A percentile compares a stretch with the other conserved stretches of the same genome.
phyloP scores from a whole-genome alignment of 2,329 filamentous ascomycete genomes.

The Colletotrichum sp. region DNA sequence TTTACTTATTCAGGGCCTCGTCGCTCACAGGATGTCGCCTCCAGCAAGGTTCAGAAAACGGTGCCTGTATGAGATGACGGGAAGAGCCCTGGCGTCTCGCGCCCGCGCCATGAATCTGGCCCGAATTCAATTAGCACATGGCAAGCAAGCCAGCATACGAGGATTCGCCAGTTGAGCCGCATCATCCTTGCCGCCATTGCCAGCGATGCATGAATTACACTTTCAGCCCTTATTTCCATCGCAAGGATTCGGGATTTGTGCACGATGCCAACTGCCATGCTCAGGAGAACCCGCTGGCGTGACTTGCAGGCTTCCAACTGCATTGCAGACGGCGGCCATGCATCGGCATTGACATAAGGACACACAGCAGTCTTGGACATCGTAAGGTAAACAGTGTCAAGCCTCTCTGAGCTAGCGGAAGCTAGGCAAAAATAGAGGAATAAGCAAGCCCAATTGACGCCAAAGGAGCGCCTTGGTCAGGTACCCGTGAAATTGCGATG shows the following conservation, averaged over 20 bases:
- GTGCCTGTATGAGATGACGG: conserved; percentile 19
- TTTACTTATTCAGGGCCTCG: neutral
- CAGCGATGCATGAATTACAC: conserved; percentile 11
- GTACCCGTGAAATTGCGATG: conserved; percentile 8
- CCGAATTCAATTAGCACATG: conserved; percentile 14
- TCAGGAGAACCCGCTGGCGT: neutral
- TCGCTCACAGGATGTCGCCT: neutral
- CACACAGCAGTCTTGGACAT: neutral
- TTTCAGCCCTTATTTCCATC: neutral
- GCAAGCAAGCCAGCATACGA: neutral
- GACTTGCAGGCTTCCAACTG: neutral
- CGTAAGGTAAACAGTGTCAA: neutral
- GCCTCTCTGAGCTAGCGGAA: neutral
- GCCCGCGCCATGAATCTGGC: neutral
- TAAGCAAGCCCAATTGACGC: neutral
- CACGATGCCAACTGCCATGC: neutral
- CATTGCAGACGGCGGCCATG: neutral
- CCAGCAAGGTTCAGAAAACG: conserved; percentile 7
- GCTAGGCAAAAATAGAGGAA: neutral
- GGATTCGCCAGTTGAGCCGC: neutral
- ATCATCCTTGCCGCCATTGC: conserved; percentile 4
- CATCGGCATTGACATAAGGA: neutral
- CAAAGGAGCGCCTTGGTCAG: conserved; percentile 5
- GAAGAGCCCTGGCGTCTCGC: conserved; percentile 16
- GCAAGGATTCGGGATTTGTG: neutral